A percentile compares a stretch with the other conserved stretches of the same genome.
Conservation (phyloP, 176 grass and related monocot genomes). For the Carex kokanica region DNA sequence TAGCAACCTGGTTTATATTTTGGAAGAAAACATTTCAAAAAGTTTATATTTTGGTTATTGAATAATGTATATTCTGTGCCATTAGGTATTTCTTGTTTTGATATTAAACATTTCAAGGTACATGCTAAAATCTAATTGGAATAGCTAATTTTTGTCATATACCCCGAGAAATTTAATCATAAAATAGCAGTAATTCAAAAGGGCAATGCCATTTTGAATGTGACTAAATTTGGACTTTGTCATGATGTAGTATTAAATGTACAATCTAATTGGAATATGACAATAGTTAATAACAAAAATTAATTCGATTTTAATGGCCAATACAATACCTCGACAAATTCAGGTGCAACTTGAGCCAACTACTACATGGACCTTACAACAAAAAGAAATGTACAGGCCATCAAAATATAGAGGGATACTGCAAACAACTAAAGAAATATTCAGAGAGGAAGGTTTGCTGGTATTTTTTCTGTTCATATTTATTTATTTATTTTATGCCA, state of each 20-base stretch:
- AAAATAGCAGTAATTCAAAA: neutral
- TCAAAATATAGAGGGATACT: slow-evolving; percentile 90
- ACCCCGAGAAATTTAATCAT: neutral
- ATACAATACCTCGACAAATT: slow-evolving; percentile 17
- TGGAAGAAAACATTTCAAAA: neutral
- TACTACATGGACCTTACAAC: slow-evolving; percentile 54
- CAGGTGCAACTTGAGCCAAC: slow-evolving; percentile 97
- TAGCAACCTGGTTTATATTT: neutral
- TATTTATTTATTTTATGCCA: slow-evolving; percentile 4
- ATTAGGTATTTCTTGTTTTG: neutral
- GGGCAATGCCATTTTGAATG: neutral
- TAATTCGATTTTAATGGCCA: neutral
- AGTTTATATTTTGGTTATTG: neutral
- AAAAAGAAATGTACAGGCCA: slow-evolving; percentile 49
- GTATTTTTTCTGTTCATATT: slow-evolving; percentile 47
- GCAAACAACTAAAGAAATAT: slow-evolving; percentile 87
- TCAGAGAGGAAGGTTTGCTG: slow-evolving; percentile 96
- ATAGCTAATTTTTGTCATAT: neutral
- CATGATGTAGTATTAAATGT: neutral
- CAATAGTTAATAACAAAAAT: neutral
- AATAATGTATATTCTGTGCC: neutral
- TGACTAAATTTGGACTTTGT: neutral
- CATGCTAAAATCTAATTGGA: neutral
- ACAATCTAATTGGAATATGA: neutral
- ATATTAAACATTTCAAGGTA: neutral